Percentiles rank a stretch among this genome's conserved stretches.
Conservation (phyloP, 306 rosid species). For the Elaeagnus macrophylla region DNA sequence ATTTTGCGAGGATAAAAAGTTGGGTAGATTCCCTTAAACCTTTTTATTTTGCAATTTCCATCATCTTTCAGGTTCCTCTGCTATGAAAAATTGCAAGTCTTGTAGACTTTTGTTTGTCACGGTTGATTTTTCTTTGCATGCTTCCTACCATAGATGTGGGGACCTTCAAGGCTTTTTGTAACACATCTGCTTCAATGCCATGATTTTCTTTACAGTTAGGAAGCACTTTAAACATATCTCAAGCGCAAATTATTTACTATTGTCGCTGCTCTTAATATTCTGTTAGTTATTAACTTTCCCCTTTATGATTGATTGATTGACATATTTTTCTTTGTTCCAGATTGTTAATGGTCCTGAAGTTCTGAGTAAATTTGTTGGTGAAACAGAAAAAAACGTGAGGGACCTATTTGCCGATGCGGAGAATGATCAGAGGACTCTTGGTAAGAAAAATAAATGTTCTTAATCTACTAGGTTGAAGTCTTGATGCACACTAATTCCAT, state of each 20-base stretch:
- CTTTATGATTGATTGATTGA: conserved; percentile 15
- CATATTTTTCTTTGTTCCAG: conserved; percentile 28
- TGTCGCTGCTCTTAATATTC: conserved; percentile 14
- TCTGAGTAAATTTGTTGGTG: conserved; percentile 93
- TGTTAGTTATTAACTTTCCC: conserved; percentile 15
- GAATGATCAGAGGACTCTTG: conserved; percentile 74
- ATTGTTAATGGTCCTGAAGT: conserved; percentile 99
- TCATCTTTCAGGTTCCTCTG: too few species aligned
- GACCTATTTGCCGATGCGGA: conserved; percentile 99
- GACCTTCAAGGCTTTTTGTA: background rate
- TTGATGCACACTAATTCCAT: conserved; percentile 20
- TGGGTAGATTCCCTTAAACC: too few species aligned
- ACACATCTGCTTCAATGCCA: background rate
- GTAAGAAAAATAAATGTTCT: conserved; percentile 36
- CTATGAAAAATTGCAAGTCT: too few species aligned
- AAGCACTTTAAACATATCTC: conserved; percentile 16
- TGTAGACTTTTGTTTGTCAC: too few species aligned
- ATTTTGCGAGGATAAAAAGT: too few species aligned
- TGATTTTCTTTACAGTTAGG: conserved; percentile 7
- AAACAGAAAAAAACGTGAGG: conserved; percentile 95
- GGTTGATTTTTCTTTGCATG: too few species aligned
- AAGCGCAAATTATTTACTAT: conserved; percentile 7
- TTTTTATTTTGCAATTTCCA: too few species aligned
- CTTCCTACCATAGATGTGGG: background rate
- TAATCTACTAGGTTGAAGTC: conserved; percentile 12